phyloP scores from a whole-genome alignment of 495 filamentous ascomycete species.

The Aspergillus campestris region DNA sequence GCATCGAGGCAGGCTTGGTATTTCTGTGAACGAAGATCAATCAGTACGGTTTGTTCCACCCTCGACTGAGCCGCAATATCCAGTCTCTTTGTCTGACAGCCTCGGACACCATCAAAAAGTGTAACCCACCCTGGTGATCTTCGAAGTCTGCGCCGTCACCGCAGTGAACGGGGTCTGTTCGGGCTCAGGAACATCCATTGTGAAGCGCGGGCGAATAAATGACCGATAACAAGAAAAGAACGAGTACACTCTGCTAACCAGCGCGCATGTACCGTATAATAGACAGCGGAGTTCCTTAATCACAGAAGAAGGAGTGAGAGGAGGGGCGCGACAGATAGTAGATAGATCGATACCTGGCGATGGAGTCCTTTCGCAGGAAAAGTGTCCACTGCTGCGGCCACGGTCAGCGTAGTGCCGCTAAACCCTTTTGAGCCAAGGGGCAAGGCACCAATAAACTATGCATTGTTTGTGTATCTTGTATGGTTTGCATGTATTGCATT shows the following conservation, averaged over 20 bases:
- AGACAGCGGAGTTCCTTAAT: background rate
- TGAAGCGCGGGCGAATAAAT: slow-evolving; percentile 9
- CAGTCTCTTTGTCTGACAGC: background rate
- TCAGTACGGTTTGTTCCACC: slow-evolving; percentile 7
- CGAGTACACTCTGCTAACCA: slow-evolving; percentile 1
- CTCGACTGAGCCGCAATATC: background rate
- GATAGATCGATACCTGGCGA: slow-evolving; percentile 8
- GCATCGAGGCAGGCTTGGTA: slow-evolving; percentile 94
- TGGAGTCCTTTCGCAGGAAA: slow-evolving; percentile 20
- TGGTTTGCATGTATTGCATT: too few species aligned
- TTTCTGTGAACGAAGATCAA: slow-evolving; percentile 45
- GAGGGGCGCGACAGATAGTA: background rate
- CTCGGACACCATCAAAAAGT: slow-evolving; percentile 5
- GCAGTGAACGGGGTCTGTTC: slow-evolving; percentile 78
- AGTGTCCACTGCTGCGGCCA: slow-evolving; percentile 28
- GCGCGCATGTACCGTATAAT: background rate
- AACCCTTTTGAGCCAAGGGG: slow-evolving; percentile 2
- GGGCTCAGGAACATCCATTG: slow-evolving; percentile 72
- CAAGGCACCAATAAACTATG: too few species aligned
- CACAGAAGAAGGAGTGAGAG: slow-evolving; percentile 8
- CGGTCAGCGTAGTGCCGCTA: slow-evolving; percentile 2
- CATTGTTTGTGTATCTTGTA: too few species aligned
- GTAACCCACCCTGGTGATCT: slow-evolving; percentile 54
- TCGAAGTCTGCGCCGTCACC: slow-evolving; percentile 75
- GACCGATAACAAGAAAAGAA: background rate